Conservation (phyloP, 352 stramenopile genomes). For the Thalassiosira exigua region DNA sequence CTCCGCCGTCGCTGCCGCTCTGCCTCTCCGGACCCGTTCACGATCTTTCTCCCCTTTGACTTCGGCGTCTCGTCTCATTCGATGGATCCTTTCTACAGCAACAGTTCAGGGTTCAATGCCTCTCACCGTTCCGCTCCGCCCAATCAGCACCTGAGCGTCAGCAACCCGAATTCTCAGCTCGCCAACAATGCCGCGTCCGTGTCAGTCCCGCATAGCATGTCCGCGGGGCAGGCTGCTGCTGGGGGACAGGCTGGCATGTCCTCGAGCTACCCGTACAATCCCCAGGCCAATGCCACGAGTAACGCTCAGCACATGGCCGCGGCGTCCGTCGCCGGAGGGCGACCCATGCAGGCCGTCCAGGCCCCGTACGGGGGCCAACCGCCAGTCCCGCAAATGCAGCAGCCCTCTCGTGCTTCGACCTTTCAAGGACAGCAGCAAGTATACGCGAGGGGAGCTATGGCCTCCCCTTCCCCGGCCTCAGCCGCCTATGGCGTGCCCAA, state of each 20-base stretch:
- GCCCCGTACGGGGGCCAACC: neutral
- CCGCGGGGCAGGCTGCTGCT: conserved; percentile 3
- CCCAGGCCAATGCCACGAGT: conserved; percentile 18
- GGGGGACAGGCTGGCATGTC: conserved; percentile 4
- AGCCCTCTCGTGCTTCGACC: conserved; percentile 12
- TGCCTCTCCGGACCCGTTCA: too few species aligned
- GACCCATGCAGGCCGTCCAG: neutral
- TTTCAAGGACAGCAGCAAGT: conserved; percentile 3
- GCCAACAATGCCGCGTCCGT: conserved; percentile 33
- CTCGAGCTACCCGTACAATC: conserved; percentile 18
- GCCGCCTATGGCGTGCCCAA: conserved; percentile 31
- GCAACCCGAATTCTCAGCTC: conserved; percentile 21
- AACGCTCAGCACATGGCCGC: conserved; percentile 27
- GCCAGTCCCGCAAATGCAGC: conserved; percentile 14
- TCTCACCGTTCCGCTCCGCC: conserved; percentile 24
- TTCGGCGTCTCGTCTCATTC: neutral
- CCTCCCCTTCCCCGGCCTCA: neutral
- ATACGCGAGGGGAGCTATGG: conserved; percentile 14
- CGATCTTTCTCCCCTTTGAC: neutral
- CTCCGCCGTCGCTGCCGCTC: too few species aligned
- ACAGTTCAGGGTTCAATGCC: conserved; percentile 31
- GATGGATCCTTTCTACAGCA: conserved; percentile 63
- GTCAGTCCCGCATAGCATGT: conserved; percentile 18
- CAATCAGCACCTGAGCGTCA: conserved; percentile 29
- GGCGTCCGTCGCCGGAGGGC: neutral